phyloP scores from a whole-genome alignment of 2,329 filamentous ascomycete species.

The Canariomyces notabilis region DNA sequence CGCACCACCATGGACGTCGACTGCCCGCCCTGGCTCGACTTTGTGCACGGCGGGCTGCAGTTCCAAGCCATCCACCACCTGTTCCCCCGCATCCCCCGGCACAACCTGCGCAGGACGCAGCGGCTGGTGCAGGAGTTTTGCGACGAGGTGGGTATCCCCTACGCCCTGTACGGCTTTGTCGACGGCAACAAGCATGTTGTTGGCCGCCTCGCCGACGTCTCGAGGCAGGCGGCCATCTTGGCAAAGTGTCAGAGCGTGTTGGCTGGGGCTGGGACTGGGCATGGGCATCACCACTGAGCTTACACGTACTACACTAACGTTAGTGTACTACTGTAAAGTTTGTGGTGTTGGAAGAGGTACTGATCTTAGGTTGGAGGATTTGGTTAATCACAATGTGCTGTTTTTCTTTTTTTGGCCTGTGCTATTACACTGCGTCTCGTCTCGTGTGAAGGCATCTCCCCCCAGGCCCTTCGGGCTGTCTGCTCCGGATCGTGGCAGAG shows the following conservation, averaged over 20 bases:
- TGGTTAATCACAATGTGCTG: too few relatives aligned
- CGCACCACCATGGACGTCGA: conserved; percentile 93
- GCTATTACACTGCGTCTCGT: too few relatives aligned
- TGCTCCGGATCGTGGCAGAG: too few relatives aligned
- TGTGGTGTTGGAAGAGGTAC: background rate
- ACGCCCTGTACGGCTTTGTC: conserved; percentile 79
- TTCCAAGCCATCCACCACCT: conserved; percentile 88
- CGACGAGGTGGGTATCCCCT: conserved; percentile 74
- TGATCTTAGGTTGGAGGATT: too few relatives aligned
- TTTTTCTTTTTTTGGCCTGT: too few relatives aligned
- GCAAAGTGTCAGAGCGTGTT: conserved; percentile 64
- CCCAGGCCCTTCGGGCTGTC: too few relatives aligned
- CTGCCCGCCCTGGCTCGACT: conserved; percentile 82
- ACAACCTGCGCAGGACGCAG: conserved; percentile 74
- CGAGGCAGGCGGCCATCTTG: conserved; percentile 71
- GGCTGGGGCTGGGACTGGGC: conserved; percentile 24
- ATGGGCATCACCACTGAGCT: conserved; percentile 25
- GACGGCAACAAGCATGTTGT: conserved; percentile 80
- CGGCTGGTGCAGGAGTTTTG: conserved; percentile 77
- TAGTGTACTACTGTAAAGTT: conserved; percentile 6
- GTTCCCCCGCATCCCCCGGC: conserved; percentile 75
- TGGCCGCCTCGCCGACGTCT: conserved; percentile 69
- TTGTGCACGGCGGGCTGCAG: conserved; percentile 81
- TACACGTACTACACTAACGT: too few relatives aligned
- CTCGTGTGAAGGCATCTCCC: too few relatives aligned